phyloP scores from a whole-genome alignment of 2,329 filamentous ascomycete genomes.

The Ophiostoma perfectum region DNA sequence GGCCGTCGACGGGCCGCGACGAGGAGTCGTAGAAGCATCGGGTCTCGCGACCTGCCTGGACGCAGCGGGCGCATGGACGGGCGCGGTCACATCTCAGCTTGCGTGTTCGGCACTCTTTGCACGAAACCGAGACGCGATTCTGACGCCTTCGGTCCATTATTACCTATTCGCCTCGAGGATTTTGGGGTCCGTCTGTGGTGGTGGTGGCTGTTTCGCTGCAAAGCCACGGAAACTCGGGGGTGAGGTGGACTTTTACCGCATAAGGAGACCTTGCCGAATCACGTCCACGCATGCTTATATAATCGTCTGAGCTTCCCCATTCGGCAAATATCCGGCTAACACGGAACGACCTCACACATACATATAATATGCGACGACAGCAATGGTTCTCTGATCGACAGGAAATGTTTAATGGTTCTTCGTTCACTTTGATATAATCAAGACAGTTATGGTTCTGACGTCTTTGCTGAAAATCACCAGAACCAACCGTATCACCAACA shows the following conservation, averaged over 20 bases:
- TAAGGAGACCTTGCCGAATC: conserved; percentile 1
- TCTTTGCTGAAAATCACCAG: not conserved
- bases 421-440: not conserved
- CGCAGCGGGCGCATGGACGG: conserved; percentile 4
- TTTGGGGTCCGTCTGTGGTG: conserved; percentile 8
- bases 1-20: conserved; percentile 8
- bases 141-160: conserved; percentile 8
- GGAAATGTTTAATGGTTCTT: not conserved
- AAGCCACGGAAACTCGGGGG: not conserved
- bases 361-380: not conserved
- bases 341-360: not conserved
- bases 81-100: conserved; percentile 11
- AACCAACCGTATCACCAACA: not conserved
- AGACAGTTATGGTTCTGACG: not conserved
- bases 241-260: conserved; percentile 9
- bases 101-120: conserved; percentile 11
- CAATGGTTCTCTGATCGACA: not conserved
- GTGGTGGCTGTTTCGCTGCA: conserved; percentile 8
- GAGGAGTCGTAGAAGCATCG: conserved; percentile 12
- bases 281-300: not conserved
- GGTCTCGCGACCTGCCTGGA: conserved; percentile 5
- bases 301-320: not conserved
- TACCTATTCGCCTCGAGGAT: conserved; percentile 3
- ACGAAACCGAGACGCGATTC: conserved; percentile 10
- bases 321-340: not conserved